These are phyloP conservation scores for Saccharomycopsis javanensis DNA, from an alignment of 805 yeast species.

Conservation along the genomic window DNA sequence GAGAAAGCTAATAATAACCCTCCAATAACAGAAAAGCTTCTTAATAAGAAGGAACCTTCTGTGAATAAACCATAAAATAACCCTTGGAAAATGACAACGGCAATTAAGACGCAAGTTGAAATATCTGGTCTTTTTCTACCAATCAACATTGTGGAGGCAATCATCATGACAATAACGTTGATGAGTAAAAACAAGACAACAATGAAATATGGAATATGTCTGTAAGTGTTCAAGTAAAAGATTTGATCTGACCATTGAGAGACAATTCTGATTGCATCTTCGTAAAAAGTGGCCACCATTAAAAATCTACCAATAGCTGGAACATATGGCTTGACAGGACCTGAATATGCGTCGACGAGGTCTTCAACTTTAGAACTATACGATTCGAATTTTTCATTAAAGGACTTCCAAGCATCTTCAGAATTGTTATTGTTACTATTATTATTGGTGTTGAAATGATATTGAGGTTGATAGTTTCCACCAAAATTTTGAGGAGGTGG, in stretches of 20 bases:
- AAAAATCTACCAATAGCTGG: slow-evolving; percentile 84
- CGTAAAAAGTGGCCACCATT: slow-evolving; percentile 88
- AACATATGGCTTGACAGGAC: slow-evolving; percentile 58
- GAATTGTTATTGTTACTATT: not conserved
- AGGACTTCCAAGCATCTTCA: slow-evolving; percentile 6
- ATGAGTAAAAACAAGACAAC: slow-evolving; percentile 58
- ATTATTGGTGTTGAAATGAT: slow-evolving; percentile 6
- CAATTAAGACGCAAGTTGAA: slow-evolving; percentile 60
- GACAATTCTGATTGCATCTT: slow-evolving; percentile 75
- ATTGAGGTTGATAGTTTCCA: slow-evolving; percentile 16
- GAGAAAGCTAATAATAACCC: slow-evolving; percentile 81
- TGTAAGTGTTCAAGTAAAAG: slow-evolving; percentile 67
- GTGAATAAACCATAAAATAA: slow-evolving; percentile 77
- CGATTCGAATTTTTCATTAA: slow-evolving; percentile 35
- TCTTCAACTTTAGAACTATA: slow-evolving; percentile 47
- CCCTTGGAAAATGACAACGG: slow-evolving; percentile 76
- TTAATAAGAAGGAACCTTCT: slow-evolving; percentile 70
- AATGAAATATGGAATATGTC: slow-evolving; percentile 69
- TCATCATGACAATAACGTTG: slow-evolving; percentile 61
- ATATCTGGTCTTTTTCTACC: slow-evolving; percentile 55
- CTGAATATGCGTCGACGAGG: slow-evolving; percentile 38
- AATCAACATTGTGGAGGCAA: slow-evolving; percentile 64
- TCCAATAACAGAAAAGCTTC: slow-evolving; percentile 86
- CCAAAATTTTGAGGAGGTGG: slow-evolving; percentile 4
- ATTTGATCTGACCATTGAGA: slow-evolving; percentile 91